Percentiles rank a stretch among this genome's conserved stretches.
Evolutionary conservation across 2,329 filamentous ascomycete genomes (phyloP).

Genomic region (Teratosphaeria gauchensis): DNA sequence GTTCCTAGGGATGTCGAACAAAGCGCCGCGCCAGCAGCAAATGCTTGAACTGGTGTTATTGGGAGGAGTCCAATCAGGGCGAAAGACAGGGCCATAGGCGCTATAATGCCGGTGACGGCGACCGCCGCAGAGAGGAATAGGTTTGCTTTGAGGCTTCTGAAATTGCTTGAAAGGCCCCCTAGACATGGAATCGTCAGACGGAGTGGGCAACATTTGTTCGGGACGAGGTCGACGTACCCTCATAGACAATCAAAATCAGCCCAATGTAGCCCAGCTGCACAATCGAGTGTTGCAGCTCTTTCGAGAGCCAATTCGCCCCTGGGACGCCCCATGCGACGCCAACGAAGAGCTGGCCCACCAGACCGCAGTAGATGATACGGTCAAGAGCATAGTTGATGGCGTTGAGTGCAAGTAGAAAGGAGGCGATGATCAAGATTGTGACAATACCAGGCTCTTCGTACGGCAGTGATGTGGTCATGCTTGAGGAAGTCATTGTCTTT

Average conservation of each 20-base stretch:
- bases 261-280: constrained; percentile 64
- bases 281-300: constrained; percentile 44
- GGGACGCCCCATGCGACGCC: constrained; percentile 63
- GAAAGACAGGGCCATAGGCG: constrained; percentile 59
- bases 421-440: constrained; percentile 50
- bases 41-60: constrained; percentile 50
- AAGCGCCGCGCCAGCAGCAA: constrained; percentile 62
- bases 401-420: constrained; percentile 42
- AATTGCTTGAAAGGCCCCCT: constrained; percentile 49
- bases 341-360: constrained; percentile 61
- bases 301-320: constrained; percentile 50
- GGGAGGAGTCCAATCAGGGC: constrained; percentile 41
- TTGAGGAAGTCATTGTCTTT: too few species aligned
- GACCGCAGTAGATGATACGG: constrained; percentile 7
- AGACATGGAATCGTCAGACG: constrained; percentile 10
- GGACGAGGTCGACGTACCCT: constrained; percentile 37
- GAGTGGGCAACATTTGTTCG: not conserved
- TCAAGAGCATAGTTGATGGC: constrained; percentile 15
- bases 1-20: constrained; percentile 69
- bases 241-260: constrained; percentile 61
- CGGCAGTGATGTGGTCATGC: constrained; percentile 4
- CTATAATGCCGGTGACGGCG: not conserved
- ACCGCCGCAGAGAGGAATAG: constrained; percentile 43
- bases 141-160: constrained; percentile 49
- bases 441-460: constrained; percentile 35